A percentile compares a stretch with the other conserved stretches of the same genome.
phyloP scores from a whole-genome alignment of 345 rosid genomes.

The Salix caprea region DNA sequence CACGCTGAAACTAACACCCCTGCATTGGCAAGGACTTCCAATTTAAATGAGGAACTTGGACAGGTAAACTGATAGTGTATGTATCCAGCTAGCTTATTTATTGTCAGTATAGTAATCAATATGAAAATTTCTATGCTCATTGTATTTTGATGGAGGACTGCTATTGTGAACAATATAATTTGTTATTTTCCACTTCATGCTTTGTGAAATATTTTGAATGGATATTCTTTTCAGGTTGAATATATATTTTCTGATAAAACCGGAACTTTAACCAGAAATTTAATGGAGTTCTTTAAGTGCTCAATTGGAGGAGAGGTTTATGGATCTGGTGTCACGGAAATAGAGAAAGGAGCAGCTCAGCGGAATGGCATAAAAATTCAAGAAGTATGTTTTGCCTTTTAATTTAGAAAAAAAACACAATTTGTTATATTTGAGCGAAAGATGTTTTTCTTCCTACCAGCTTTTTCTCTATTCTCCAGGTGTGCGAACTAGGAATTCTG shows the following conservation, averaged over 20 bases:
- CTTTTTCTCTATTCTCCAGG: background rate
- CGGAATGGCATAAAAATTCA: conserved; percentile 65
- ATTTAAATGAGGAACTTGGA: conserved; percentile 98
- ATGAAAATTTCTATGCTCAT: background rate
- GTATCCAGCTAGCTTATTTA: background rate
- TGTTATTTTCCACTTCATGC: background rate
- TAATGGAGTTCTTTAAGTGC: conserved; percentile 99
- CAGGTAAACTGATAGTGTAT: conserved; percentile 52
- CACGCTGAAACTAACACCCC: conserved; percentile 89
- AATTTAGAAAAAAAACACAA: background rate
- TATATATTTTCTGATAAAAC: conserved; percentile 98
- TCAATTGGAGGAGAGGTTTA: conserved; percentile 93
- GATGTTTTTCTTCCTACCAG: background rate
- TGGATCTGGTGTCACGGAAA: conserved; percentile 92
- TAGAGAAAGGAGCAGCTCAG: conserved; percentile 73
- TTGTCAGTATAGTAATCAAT: background rate
- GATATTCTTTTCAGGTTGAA: conserved; percentile 66
- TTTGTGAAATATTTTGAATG: conserved; percentile 4
- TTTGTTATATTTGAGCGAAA: background rate
- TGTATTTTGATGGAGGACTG: background rate
- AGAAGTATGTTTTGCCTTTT: conserved; percentile 44
- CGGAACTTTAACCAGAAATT: conserved; percentile 94
- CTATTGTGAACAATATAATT: background rate
- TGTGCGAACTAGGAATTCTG: background rate
- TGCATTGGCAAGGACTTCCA: conserved; percentile 94